Evolutionary conservation across 345 rosid genomes (phyloP), one percentile per base, ranked within the genome.

Genomic region (Euclidium syriacum): DNA sequence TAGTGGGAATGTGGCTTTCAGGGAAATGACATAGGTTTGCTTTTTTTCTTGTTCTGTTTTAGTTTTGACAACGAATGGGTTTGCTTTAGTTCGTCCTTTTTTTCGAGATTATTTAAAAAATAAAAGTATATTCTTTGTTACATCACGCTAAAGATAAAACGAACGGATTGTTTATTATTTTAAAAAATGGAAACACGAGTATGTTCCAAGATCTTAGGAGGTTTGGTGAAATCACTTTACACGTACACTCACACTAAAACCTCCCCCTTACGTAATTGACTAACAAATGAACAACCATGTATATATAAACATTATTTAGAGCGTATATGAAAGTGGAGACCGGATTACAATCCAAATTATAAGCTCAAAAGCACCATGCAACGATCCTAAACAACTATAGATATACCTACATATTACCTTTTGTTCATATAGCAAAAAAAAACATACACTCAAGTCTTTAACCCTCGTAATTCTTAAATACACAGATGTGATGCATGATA

Each of bases 191-290:
- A 53, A 46, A 44, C 30, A 56, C 55, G 47, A 46, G 71, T 20
- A 26, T 15, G 10, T 67, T 38, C 72, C 72, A 27, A 67, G 50
- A 10, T 34, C 29, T 27, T 67, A 26, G 58, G 65, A 67, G 35
- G 43, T 57, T 38, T 27, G 51, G 34, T 10, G 51, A 67, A 57
- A 30, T 56, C 19, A 44, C 64, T 51, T 36, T 48, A 66, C 57
- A 47, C 71, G 55, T 35, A 53, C 24, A 41, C 7, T 54, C 29
- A 23, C 69, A 52, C 35, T 42, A 42, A 15, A 40, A 8, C 7
- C 52, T 52, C 30, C 36, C 29, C 14, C 29, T 16, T 20, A 44
- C 70, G 46, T 65, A 36, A 44, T 16, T 44, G 47, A 38, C 39
- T 38, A 43, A 34, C 27, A 53, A 42, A 15, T 15, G 4, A 41